These are phyloP conservation scores for Cladophialophora exuberans DNA, from an alignment of 2,329 filamentous ascomycete genomes.

Conservation along the genomic window DNA sequence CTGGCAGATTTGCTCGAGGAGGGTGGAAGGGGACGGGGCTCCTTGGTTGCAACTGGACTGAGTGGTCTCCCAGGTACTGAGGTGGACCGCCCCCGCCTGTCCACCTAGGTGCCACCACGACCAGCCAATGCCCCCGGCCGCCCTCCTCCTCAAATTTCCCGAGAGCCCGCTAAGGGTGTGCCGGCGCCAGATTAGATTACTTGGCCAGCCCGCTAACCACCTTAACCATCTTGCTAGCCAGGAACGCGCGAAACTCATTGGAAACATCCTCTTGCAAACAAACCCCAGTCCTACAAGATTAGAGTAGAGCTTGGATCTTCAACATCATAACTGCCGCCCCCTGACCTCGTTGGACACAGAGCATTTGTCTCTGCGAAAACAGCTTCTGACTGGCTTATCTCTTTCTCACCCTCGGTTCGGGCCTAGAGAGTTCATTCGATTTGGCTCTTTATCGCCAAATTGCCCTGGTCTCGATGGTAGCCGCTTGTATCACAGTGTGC, in stretches of 20 bases:
- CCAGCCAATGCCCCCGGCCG: constrained; percentile 26
- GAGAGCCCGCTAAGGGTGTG: constrained; percentile 19
- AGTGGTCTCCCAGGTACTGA: constrained; percentile 2
- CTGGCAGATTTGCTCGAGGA: constrained; percentile 22
- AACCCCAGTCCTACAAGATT: constrained; percentile 11
- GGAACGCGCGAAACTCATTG: constrained; percentile 26
- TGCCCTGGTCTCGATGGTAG: constrained; percentile 11
- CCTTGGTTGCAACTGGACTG: constrained; percentile 12
- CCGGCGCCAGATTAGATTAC: constrained; percentile 17
- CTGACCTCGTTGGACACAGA: constrained; percentile 16
- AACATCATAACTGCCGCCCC: constrained; percentile 15
- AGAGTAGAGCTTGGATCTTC: constrained; percentile 1
- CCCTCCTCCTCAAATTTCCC: constrained; percentile 28
- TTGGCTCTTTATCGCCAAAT: not conserved
- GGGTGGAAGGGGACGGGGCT: constrained; percentile 15
- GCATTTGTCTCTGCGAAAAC: not conserved
- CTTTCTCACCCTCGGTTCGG: constrained; percentile 16
- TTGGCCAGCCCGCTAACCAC: constrained; percentile 8
- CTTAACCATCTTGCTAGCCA: constrained; percentile 4
- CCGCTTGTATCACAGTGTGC: constrained; percentile 18
- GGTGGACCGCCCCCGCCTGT: not conserved
- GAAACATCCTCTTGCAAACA: constrained; percentile 22
- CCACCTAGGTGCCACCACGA: not conserved
- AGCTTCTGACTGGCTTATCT: constrained; percentile 10
- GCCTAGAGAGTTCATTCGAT: constrained; percentile 3